These are phyloP conservation scores for Porcisia hertigi DNA, from an alignment of 208 protist species.

Conservation along the genomic window DNA sequence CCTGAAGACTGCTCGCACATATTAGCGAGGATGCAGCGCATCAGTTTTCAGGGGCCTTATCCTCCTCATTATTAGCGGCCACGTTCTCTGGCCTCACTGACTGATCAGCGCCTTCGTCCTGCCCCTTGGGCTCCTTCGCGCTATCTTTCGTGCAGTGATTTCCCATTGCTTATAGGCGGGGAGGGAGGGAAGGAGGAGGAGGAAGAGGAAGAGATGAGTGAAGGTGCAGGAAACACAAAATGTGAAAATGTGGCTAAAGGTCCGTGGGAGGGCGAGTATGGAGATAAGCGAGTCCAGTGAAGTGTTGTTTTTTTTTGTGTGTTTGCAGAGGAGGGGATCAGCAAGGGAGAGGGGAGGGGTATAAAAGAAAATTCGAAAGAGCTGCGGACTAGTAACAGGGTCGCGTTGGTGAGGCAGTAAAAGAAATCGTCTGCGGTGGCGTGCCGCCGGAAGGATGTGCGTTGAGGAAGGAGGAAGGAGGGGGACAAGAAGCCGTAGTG, in stretches of 20 bases:
- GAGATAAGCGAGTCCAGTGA: neutral
- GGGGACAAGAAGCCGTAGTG: neutral
- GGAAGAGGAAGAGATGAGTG: neutral
- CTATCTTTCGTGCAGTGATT: neutral
- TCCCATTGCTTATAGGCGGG: slow-evolving; percentile 2
- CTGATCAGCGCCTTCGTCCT: neutral
- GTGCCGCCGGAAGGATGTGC: neutral
- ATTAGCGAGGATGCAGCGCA: neutral
- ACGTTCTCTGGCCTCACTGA: fast-evolving
- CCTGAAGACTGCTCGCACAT: neutral
- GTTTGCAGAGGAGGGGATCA: neutral
- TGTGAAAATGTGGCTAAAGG: no score
- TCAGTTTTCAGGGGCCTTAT: neutral
- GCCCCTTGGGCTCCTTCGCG: neutral
- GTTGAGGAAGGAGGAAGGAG: neutral
- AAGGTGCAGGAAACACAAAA: no score
- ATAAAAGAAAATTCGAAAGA: neutral
- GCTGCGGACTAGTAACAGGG: neutral
- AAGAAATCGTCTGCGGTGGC: neutral
- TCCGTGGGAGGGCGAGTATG: neutral
- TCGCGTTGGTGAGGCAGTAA: neutral
- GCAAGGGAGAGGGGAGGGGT: neutral
- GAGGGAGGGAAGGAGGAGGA: neutral
- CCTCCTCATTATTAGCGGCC: neutral
- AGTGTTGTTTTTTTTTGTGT: no score